Evolutionary conservation across 176 grass and related monocot genomes (phyloP), one percentile per base, ranked within the genome.

Genomic region (Puya raimondii): DNA sequence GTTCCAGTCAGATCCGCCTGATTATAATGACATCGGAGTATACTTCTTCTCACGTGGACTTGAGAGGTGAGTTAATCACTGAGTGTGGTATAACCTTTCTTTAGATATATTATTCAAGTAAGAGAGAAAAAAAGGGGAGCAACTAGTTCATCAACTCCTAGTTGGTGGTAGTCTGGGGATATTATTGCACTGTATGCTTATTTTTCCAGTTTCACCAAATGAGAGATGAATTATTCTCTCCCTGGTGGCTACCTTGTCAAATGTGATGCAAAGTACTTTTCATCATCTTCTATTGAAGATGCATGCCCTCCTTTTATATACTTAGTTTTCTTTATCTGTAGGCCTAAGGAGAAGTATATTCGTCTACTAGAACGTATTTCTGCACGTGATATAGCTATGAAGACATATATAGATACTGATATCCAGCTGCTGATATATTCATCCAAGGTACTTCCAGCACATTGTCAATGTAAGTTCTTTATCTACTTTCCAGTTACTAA

Each of bases 401-500:
- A 71, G 67, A 64, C 83, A 22, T 50, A 70, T 23, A 64, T 96
- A 49, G 83, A 76, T 42, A 42, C 33, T 23, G 59, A 51, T 23
- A 63, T 33, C 16, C 67, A 82, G 49, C 67, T 96, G 66, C 71
- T 78, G 16, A 76, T 91, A 73, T 92, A 87, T 80, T 76, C 92
- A 48, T 96, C 88, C 49, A 66, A 80, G 63, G 64, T 89, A 73
- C 86, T 96, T 65, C 51, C 67, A 8, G 67, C 53, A 67, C 72
- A 84, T 68, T 73, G 64, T 72, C 88, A 87, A 76, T 80, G 92
- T 96, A 85, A 65, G 85, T 85, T 70, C 8, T 76, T 66, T 71
- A 12, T 48, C 58, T 68, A 18, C 48, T 71, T 50, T 23, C 49
- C 65, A n/a, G 20, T 14, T 48, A 21, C 12, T 52, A 70, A n/a